Percentiles rank a stretch among this genome's conserved stretches.
Evolutionary conservation across 306 rosid species (phyloP).

Genomic region (Cucurbita pepo): DNA sequence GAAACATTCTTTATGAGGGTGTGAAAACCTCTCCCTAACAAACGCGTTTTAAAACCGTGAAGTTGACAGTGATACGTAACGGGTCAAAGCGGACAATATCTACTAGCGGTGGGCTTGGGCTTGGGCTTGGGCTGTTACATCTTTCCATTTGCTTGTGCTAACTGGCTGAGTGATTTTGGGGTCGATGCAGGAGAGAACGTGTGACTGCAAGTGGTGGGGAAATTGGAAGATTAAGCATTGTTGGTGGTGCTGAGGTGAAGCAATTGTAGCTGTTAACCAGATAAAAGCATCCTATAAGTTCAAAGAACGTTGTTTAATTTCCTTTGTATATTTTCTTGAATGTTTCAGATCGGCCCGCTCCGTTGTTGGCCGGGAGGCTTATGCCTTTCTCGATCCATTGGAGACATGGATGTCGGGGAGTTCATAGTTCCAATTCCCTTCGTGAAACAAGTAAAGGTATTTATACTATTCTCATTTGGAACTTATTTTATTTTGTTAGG

Average conservation of each 20-base stretch:
- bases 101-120: too few species aligned
- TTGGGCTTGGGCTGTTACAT: too few species aligned
- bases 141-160: background rate
- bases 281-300: background rate
- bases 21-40: too few species aligned
- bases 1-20: too few species aligned
- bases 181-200: constrained; percentile 62
- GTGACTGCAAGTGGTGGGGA: constrained; percentile 96
- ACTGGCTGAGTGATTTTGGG: background rate
- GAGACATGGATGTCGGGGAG: constrained; percentile 98
- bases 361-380: constrained; percentile 99
- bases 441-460: constrained; percentile 95
- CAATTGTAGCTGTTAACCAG: background rate
- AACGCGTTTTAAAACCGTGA: too few species aligned
- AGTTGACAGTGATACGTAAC: too few species aligned
- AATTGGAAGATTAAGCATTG: constrained; percentile 89
- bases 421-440: constrained; percentile 84
- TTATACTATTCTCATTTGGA: background rate
- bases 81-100: too few species aligned
- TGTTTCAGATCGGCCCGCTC: constrained; percentile 82
- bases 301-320: background rate
- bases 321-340: background rate
- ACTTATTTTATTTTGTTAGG: background rate
- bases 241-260: constrained; percentile 83
- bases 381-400: constrained; percentile 92